phyloP scores from a whole-genome alignment of 257 asterid species.

The Nicotiana tabacum region DNA sequence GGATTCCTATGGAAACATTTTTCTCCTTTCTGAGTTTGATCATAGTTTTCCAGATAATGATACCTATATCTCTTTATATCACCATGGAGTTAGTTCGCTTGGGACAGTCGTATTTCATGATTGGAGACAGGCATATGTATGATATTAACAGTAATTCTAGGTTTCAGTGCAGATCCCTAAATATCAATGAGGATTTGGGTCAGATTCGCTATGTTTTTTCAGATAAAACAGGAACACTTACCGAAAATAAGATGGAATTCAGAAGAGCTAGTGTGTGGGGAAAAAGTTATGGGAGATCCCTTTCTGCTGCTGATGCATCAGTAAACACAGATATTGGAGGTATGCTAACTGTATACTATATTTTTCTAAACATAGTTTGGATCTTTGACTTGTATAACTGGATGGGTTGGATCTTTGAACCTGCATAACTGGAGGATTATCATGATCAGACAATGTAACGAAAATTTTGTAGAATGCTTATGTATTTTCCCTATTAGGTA shows the following conservation, averaged over 20 bases:
- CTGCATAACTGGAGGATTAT: background rate
- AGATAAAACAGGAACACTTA: constrained; percentile 89
- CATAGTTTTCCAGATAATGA: constrained; percentile 96
- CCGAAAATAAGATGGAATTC: constrained; percentile 97
- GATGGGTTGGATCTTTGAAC: background rate
- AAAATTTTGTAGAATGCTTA: background rate
- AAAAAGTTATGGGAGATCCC: constrained; percentile 45
- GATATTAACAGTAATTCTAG: constrained; percentile 58
- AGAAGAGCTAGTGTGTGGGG: constrained; percentile 82
- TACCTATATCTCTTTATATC: constrained; percentile 89
- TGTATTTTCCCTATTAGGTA: background rate
- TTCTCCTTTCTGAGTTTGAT: constrained; percentile 85
- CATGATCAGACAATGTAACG: background rate
- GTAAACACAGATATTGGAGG: constrained; percentile 48
- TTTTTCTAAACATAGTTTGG: background rate
- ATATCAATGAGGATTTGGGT: constrained; percentile 95
- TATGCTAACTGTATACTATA: constrained; percentile 17
- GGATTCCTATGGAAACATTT: constrained; percentile 90
- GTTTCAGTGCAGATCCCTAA: constrained; percentile 96
- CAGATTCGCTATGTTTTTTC: constrained; percentile 84
- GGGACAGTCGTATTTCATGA: constrained; percentile 97
- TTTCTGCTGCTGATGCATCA: constrained; percentile 29
- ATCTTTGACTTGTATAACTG: background rate
- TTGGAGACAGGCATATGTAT: constrained; percentile 81
- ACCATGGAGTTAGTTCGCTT: constrained; percentile 96